Evolutionary conservation across 257 asterid genomes (phyloP).

Genomic region (Nemophila menziesii): DNA sequence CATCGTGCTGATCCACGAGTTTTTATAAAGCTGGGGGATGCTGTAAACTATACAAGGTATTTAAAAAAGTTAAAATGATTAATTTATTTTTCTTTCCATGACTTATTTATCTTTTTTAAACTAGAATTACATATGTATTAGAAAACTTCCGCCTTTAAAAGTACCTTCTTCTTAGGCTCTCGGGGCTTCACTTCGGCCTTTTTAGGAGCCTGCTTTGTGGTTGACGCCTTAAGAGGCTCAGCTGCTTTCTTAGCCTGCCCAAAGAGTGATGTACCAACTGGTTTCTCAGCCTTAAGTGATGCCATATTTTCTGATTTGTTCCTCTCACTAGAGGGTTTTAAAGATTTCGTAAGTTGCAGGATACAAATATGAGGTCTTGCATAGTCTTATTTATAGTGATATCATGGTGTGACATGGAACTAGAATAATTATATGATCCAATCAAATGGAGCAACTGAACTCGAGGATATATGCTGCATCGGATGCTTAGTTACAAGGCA

Average conservation of each 20-base stretch:
- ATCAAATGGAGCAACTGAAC: too few species aligned
- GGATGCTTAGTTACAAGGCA: too few species aligned
- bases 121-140: too few species aligned
- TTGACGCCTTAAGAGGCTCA: slow-evolving; percentile 25
- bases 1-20: too few species aligned
- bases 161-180: slow-evolving; percentile 42
- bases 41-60: too few species aligned
- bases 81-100: too few species aligned
- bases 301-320: slow-evolving; percentile 25
- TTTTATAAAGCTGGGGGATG: too few species aligned
- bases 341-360: not conserved
- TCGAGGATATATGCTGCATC: too few species aligned
- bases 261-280: slow-evolving; percentile 18
- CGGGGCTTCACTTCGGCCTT: slow-evolving; percentile 34
- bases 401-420: not conserved
- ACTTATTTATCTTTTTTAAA: too few species aligned
- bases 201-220: slow-evolving; percentile 19
- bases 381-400: not conserved
- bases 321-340: not conserved
- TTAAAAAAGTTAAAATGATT: too few species aligned
- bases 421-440: not conserved
- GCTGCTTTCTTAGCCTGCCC: slow-evolving; percentile 24
- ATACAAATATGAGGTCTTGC: not conserved
- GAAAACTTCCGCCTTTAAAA: too few species aligned
- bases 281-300: slow-evolving; percentile 36